Conservation (phyloP, 2,329 filamentous ascomycete genomes). For the Microthyrium microscopicum region DNA sequence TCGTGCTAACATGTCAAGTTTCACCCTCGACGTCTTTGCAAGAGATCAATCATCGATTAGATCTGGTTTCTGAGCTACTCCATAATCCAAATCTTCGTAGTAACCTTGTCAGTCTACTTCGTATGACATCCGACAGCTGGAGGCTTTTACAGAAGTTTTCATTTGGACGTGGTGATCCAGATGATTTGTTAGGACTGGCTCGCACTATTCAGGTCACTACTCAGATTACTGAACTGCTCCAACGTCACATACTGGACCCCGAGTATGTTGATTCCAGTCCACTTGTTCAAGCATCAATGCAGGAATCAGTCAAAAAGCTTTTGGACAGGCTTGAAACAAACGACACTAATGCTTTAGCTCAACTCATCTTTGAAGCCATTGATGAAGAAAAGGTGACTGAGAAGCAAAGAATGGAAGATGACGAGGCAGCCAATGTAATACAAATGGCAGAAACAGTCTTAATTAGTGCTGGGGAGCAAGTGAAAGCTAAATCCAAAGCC, state of each 20-base stretch:
- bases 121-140: constrained; percentile 67
- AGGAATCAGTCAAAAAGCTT: constrained; percentile 23
- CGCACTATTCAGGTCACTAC: constrained; percentile 63
- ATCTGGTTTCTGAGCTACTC: constrained; percentile 65
- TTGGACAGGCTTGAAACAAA: constrained; percentile 46
- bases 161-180: constrained; percentile 75
- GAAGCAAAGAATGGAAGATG: constrained; percentile 61
- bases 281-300: constrained; percentile 4
- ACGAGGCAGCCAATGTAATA: constrained; percentile 52
- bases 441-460: constrained; percentile 58
- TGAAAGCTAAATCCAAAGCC: constrained; percentile 28
- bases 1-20: constrained; percentile 23
- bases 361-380: constrained; percentile 58
- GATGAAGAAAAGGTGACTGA: constrained; percentile 83
- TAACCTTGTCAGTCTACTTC: constrained; percentile 48
- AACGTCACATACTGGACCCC: constrained; percentile 12
- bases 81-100: constrained; percentile 51
- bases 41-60: constrained; percentile 61
- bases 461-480: constrained; percentile 43
- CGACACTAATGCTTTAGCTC: constrained; percentile 50
- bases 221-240: constrained; percentile 38
- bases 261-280: constrained; percentile 9
- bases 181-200: constrained; percentile 73
- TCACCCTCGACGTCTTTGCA: constrained; percentile 76
- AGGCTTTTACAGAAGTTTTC: constrained; percentile 89